A percentile compares a stretch with the other conserved stretches of the same genome.
phyloP scores from a whole-genome alignment of 2,329 filamentous ascomycete species.

The Colletotrichum aenigma region DNA sequence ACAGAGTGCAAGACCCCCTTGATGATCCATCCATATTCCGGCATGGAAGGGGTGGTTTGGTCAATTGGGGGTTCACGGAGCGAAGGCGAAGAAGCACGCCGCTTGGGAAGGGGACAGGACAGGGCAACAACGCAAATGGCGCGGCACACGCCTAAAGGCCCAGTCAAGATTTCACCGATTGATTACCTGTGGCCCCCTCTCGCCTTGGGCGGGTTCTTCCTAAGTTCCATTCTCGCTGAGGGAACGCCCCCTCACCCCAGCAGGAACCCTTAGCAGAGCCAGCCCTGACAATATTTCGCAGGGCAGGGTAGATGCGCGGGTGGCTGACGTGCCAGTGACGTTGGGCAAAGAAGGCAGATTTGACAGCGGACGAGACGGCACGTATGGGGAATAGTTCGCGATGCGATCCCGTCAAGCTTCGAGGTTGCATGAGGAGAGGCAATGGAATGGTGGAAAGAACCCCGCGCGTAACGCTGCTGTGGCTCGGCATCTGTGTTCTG shows the following conservation, averaged over 20 bases:
- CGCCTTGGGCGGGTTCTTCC: neutral
- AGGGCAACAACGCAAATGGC: neutral
- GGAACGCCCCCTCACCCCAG: neutral
- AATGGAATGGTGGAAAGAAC: neutral
- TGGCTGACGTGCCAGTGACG: neutral
- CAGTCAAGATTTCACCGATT: slow-evolving; percentile 3
- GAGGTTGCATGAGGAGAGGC: neutral
- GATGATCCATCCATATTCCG: slow-evolving; percentile 7
- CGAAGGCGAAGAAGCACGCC: neutral
- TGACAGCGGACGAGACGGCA: slow-evolving; percentile 1
- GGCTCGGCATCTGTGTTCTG: neutral
- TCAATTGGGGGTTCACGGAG: neutral
- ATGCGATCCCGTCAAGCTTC: neutral
- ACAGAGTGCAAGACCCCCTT: slow-evolving; percentile 12
- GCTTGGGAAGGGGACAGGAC: neutral
- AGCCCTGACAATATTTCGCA: neutral
- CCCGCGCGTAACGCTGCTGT: neutral
- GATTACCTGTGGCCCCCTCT: neutral
- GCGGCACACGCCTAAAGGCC: neutral
- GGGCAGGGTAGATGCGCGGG: neutral
- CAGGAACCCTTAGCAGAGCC: neutral
- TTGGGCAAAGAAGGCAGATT: neutral
- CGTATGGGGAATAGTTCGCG: neutral
- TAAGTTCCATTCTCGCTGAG: neutral
- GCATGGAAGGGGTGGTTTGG: neutral